Conservation (phyloP, 257 asterid genomes). For the Leptodermis oblonga region DNA sequence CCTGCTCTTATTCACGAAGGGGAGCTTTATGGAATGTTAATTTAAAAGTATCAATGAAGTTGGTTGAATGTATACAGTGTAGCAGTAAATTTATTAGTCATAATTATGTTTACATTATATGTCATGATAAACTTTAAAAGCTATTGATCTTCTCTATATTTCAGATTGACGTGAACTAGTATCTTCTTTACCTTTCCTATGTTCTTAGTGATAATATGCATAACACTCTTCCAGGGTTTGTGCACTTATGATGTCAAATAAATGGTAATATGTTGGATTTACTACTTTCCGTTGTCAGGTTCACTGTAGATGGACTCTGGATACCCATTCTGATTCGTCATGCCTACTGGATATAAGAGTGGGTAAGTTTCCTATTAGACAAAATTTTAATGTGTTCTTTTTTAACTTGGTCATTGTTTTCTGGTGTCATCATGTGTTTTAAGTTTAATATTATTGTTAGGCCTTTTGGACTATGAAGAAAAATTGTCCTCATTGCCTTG, state of each 20-base stretch:
- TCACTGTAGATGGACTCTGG: conserved; percentile 70
- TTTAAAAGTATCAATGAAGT: not conserved
- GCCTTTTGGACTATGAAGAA: not conserved
- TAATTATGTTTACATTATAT: not conserved
- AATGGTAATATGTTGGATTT: not conserved
- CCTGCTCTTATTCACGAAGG: not conserved
- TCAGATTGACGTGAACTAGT: not conserved
- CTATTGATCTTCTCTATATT: not conserved
- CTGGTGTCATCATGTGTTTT: not conserved
- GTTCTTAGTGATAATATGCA: not conserved
- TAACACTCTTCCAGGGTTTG: not conserved
- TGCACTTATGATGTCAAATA: not conserved
- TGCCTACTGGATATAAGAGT: conserved; percentile 67
- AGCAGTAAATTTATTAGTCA: not conserved
- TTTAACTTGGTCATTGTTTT: not conserved
- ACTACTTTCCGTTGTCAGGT: conserved; percentile 37
- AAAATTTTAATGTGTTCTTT: not conserved
- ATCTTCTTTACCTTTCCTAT: not conserved
- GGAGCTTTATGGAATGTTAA: not conserved
- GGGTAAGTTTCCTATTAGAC: conserved; percentile 43
- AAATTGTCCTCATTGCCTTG: not conserved
- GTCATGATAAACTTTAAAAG: not conserved
- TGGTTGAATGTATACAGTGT: not conserved
- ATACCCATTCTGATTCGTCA: conserved; percentile 56
- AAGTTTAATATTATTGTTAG: not conserved